Base-by-base conservation (phyloP, 2,329 filamentous ascomycete genomes). In the Fusarium staphyleae region DNA sequence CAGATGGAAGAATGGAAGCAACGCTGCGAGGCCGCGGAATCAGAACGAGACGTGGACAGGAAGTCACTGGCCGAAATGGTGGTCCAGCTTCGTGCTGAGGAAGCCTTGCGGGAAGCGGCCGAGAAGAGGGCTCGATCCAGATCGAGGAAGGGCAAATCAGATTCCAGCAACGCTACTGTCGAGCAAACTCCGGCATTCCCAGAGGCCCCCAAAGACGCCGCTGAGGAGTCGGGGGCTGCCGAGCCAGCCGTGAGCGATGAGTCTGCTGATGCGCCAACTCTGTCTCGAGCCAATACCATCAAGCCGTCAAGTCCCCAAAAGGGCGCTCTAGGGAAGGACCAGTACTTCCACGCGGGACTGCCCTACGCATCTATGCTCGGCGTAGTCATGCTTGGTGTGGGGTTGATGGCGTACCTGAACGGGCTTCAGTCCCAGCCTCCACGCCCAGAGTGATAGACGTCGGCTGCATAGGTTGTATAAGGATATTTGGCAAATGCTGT, bases 11-110 rank as follows among this genome's bases (percentile, higher is more conserved):
- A 81, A 6, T 96, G 90, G 77, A 88, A 88, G 66, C 78, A 84
- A 49, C 86, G 91, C 24, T 92, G 92, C 8, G 89, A 96, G 71
- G 82, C 78, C 52, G 93, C 92, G 3, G 93, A 98, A 70, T 77
- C 83, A 8, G 92, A 96, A 66, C 84, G 88, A 37, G 85, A 88
- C 48, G 80, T 84, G 34, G 85, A 87, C 47, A 86, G 88, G 48
- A 87, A 89, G 71, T 88, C 88, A 1, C 76, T 99, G 36, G 87
- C 89, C 1, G 90, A 96, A 69, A 95, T 98, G 91, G 87, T 97
- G 11, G 81, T 90, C 65, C 87, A 88, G 62, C 88, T 97, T 49
- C 85, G 92, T 46, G 81, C 92, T 63, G 85, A 87, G 63, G 84
- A 83, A 61, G 80, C 77, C 24, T 75, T 70, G 58, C 77, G 75